Evolutionary conservation across 179 eudicot genomes (phyloP).

Genomic region (Patellifolia procumbens): DNA sequence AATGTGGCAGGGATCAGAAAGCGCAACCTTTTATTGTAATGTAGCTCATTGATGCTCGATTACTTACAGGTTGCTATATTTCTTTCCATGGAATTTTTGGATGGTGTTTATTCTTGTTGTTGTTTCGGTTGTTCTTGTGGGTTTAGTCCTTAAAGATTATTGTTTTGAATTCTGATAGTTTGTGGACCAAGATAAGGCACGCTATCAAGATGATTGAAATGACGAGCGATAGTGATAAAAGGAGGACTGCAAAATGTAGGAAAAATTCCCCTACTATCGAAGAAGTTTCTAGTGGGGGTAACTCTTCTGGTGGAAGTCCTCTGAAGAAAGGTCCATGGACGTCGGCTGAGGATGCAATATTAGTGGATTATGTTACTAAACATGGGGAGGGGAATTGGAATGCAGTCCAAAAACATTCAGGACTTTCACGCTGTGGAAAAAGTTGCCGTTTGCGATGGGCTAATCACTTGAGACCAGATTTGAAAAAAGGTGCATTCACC

Average conservation of each 20-base stretch:
- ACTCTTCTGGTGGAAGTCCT: constrained; percentile 29
- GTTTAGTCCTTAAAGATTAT: neutral
- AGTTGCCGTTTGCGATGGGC: constrained; percentile 60
- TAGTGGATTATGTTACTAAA: constrained; percentile 43
- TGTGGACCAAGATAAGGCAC: constrained; percentile 28
- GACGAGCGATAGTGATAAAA: constrained; percentile 35
- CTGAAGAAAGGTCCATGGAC: constrained; percentile 59
- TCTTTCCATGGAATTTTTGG: constrained; percentile 7
- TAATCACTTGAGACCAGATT: constrained; percentile 54
- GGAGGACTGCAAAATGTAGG: constrained; percentile 37
- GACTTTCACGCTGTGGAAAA: constrained; percentile 54
- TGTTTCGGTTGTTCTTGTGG: neutral
- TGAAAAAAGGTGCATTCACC: constrained; percentile 52
- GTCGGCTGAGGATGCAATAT: constrained; percentile 44
- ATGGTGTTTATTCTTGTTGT: neutral
- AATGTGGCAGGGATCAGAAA: neutral
- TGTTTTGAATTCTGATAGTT: constrained; percentile 5
- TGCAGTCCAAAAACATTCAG: constrained; percentile 50
- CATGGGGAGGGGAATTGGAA: constrained; percentile 60
- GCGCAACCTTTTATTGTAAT: neutral
- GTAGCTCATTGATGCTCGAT: neutral
- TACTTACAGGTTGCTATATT: neutral
- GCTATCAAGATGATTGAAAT: constrained; percentile 37
- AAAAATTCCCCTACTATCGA: constrained; percentile 39
- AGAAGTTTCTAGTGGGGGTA: constrained; percentile 36